These are phyloP conservation scores for Fusarium sp. DNA, from an alignment of 2,329 filamentous ascomycete species.

Conservation along the genomic window DNA sequence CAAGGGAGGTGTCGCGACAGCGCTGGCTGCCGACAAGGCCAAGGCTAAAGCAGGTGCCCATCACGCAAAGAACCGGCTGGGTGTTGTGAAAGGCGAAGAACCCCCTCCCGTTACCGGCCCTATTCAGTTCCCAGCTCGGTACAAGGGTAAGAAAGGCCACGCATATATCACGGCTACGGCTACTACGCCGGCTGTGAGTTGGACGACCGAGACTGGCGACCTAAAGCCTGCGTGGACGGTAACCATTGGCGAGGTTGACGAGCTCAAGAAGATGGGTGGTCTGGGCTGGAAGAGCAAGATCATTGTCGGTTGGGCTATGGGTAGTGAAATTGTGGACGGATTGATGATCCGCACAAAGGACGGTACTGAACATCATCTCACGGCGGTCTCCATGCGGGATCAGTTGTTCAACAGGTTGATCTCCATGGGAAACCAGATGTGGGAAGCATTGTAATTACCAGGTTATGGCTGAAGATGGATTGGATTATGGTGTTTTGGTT, in stretches of 20 bases:
- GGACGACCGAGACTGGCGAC: constrained; percentile 67
- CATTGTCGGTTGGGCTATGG: constrained; percentile 82
- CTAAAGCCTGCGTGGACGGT: constrained; percentile 76
- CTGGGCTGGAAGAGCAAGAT: constrained; percentile 88
- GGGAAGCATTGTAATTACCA: constrained; percentile 75
- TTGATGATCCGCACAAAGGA: constrained; percentile 73
- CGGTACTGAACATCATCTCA: constrained; percentile 71
- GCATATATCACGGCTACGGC: constrained; percentile 76
- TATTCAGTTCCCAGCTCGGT: constrained; percentile 80
- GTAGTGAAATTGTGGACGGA: constrained; percentile 80
- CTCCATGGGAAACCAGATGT: constrained; percentile 84
- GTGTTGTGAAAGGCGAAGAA: constrained; percentile 67
- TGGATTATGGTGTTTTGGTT: not conserved
- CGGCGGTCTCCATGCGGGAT: constrained; percentile 78
- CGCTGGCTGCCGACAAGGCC: constrained; percentile 77
- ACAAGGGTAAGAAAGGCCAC: constrained; percentile 77
- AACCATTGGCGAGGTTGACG: constrained; percentile 75
- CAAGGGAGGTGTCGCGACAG: constrained; percentile 78
- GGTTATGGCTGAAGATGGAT: not conserved
- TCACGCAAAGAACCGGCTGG: constrained; percentile 77
- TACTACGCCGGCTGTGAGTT: constrained; percentile 76
- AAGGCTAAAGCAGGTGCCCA: constrained; percentile 71
- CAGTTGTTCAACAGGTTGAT: constrained; percentile 85
- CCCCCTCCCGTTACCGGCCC: constrained; percentile 70
- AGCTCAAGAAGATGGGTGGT: constrained; percentile 83